Evolutionary conservation across 768 basidiomycete species (phyloP).

Genomic region (Russula griseocarnosa): DNA sequence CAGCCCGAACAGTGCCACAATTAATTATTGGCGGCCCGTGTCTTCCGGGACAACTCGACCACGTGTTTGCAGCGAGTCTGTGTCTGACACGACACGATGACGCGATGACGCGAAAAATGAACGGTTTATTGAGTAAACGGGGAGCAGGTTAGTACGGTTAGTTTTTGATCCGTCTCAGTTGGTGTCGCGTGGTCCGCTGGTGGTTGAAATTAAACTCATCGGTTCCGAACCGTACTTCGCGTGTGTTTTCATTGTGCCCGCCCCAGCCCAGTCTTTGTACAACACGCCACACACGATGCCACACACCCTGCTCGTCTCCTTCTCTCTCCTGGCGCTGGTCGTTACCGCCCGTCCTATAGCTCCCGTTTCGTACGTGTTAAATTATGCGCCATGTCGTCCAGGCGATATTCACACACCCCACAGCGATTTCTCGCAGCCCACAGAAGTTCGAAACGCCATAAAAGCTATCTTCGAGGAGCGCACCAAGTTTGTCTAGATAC

Average conservation of each 20-base stretch:
- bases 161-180: background rate
- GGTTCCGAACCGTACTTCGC: background rate
- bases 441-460: conserved; percentile 33
- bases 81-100: too few species aligned
- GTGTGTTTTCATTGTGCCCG: background rate
- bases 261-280: conserved; percentile 3
- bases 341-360: conserved; percentile 42
- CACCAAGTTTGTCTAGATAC: conserved; percentile 35
- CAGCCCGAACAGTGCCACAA: too few species aligned
- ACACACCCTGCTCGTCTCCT: conserved; percentile 38
- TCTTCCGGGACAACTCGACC: too few species aligned
- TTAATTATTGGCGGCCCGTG: too few species aligned
- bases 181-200: background rate
- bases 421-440: conserved; percentile 23
- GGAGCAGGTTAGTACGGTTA: too few species aligned
- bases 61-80: too few species aligned
- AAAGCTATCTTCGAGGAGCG: conserved; percentile 39
- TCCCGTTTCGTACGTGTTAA: conserved; percentile 29
- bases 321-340: conserved; percentile 44
- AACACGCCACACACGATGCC: conserved; percentile 33
- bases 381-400: conserved; percentile 32
- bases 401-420: background rate
- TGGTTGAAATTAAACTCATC: background rate
- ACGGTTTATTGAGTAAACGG: conserved; percentile 9
- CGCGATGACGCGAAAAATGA: too few species aligned